Base-by-base conservation (phyloP, 331 rosid genomes). In the Pyracantha coccinea region DNA sequence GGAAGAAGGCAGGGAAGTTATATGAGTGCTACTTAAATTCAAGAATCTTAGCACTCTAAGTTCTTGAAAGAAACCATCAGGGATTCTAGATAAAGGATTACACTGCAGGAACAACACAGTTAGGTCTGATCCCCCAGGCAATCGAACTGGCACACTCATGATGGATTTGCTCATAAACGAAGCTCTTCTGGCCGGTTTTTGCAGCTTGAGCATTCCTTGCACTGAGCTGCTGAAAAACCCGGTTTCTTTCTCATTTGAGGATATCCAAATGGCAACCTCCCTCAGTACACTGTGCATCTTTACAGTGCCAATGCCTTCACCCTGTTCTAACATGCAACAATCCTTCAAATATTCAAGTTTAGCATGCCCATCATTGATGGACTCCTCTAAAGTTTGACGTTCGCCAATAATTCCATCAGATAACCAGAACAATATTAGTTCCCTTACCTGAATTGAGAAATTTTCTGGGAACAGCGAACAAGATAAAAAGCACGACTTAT, bases 381-480 rank as follows among this genome's bases (percentile, higher is more conserved):
- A 38, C 64, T 57, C 78, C 74, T 57, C 74, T 24, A 38, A 66
- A 10, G 59, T 72, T 31, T 66, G 73, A 72, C 66, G 55, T 29
- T 41, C 78, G 21, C 21, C 72, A 7, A 78, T 72, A 5, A 78
- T 23, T 54, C 74, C 78, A 38, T 64, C 78, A 14, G 74, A 73
- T 12, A 55, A 19, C 82, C 78, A 78, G 13, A 66, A 73, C 4
- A 47, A 16, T 38, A 78, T 69, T 57, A 78, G 63, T 72, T 78
- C 82, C 8, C 68, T 65, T 65, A 29, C 25, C 44, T 60, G 27
- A 61, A 78, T 78, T 55, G 62, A 21, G 62, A 16, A 66, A 75
- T 78, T 74, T 61, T 78, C 82, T 9, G 82, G 78, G 65, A 63
- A 72, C 62, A 71, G 16, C 12, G 82, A 66, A 55, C 82, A 78